Conservation (phyloP, 768 basidiomycete genomes). For the Sporobolomyces roseus region DNA sequence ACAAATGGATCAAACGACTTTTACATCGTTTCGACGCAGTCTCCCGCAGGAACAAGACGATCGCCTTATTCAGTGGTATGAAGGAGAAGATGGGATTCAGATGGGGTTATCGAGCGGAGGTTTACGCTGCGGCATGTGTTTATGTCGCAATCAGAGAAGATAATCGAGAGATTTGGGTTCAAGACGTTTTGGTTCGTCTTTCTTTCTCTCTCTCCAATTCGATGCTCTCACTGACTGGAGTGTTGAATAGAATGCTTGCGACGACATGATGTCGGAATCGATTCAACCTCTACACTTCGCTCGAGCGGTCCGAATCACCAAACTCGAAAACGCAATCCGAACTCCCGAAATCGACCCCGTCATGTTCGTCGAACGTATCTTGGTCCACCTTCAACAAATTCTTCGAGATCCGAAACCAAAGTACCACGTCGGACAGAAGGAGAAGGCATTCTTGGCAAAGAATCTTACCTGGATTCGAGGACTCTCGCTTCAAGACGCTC, state of each 20-base stretch:
- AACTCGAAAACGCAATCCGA: background rate
- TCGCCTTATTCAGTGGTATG: slow-evolving; percentile 9
- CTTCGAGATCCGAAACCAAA: background rate
- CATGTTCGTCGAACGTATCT: slow-evolving; percentile 31
- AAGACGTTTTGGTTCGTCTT: slow-evolving; percentile 32
- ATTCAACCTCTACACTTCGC: slow-evolving; percentile 21
- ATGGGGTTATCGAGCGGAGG: slow-evolving; percentile 26
- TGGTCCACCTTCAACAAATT: slow-evolving; percentile 32
- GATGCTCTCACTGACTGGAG: background rate
- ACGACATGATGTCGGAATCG: too few relatives aligned
- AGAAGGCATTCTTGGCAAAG: background rate
- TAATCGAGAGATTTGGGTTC: slow-evolving; percentile 10
- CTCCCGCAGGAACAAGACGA: background rate
- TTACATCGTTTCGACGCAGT: slow-evolving; percentile 8
- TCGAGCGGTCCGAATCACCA: slow-evolving; percentile 31
- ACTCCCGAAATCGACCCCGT: slow-evolving; percentile 23
- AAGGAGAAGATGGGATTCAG: slow-evolving; percentile 16
- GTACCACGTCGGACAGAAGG: background rate
- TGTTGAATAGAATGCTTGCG: too few relatives aligned
- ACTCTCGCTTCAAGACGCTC: slow-evolving; percentile 24
- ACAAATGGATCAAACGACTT: slow-evolving; percentile 12
- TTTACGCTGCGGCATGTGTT: slow-evolving; percentile 29
- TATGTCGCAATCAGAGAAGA: slow-evolving; percentile 22
- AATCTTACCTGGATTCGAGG: slow-evolving; percentile 19
- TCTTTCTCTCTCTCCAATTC: background rate